These are phyloP conservation scores for Paraconiothyrium brasiliense DNA, from an alignment of 2,329 filamentous ascomycete genomes.

Conservation along the genomic window DNA sequence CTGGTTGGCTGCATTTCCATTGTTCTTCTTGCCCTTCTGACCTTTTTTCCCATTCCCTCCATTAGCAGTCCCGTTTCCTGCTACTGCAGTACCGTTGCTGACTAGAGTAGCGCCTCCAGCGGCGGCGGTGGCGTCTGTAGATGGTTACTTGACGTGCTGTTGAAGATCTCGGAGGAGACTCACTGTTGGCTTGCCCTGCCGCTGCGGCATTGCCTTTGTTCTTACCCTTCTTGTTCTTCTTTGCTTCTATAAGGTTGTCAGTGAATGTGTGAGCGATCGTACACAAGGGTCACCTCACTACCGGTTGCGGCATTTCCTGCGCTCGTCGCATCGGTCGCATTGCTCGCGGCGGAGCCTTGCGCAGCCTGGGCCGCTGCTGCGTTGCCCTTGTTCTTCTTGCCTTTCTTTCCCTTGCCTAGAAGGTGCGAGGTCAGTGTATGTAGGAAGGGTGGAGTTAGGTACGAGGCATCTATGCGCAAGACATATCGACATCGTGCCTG, in stretches of 20 bases:
- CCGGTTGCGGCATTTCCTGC: slow-evolving; percentile 3
- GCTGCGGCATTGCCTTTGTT: neutral
- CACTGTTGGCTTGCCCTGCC: slow-evolving; percentile 7
- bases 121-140: slow-evolving; percentile 21
- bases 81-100: slow-evolving; percentile 12
- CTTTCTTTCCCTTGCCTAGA: slow-evolving; percentile 10
- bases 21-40: slow-evolving; percentile 21
- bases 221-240: neutral
- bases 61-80: slow-evolving; percentile 12
- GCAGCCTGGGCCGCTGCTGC: slow-evolving; percentile 15
- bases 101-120: slow-evolving; percentile 19
- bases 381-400: neutral
- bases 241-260: neutral
- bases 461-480: neutral
- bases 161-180: neutral
- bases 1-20: slow-evolving; percentile 19
- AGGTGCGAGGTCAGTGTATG: neutral
- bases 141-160: slow-evolving; percentile 7
- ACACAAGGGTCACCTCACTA: too few species aligned
- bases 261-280: too few species aligned
- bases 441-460: neutral
- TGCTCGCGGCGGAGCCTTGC: neutral
- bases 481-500: neutral
- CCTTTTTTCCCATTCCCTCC: slow-evolving; percentile 14
- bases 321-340: neutral